Percentiles rank a stretch among this genome's conserved stretches.
Conservation (phyloP, 1,139 yeast species). For the Magnusiomyces sp. region DNA sequence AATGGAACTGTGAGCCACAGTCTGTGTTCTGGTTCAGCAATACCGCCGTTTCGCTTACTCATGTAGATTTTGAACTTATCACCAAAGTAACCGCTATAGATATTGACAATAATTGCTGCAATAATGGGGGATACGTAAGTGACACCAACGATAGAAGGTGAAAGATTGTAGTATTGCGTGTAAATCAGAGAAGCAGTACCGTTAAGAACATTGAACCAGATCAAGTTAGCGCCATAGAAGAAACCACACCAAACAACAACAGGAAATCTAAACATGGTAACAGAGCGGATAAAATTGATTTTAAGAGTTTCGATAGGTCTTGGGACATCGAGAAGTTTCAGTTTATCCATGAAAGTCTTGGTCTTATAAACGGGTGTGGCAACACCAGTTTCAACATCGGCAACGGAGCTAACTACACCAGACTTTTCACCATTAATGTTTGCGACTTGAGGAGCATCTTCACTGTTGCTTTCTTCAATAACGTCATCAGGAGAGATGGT, state of each 20-base stretch:
- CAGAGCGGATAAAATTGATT: slow-evolving; percentile 20
- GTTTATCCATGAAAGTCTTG: slow-evolving; percentile 30
- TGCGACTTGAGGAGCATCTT: background rate
- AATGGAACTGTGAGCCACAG: slow-evolving; percentile 59
- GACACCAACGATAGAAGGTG: slow-evolving; percentile 64
- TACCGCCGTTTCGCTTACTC: slow-evolving; percentile 59
- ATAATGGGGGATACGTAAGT: slow-evolving; percentile 72
- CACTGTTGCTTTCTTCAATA: slow-evolving; percentile 7
- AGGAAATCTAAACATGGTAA: slow-evolving; percentile 38
- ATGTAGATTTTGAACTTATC: slow-evolving; percentile 61
- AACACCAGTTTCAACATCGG: slow-evolving; percentile 11
- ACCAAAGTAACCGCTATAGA: slow-evolving; percentile 40
- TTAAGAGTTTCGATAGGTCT: slow-evolving; percentile 17
- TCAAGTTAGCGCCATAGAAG: slow-evolving; percentile 53
- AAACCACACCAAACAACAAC: slow-evolving; percentile 54
- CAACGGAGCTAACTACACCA: slow-evolving; percentile 5
- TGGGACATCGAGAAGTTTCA: slow-evolving; percentile 25
- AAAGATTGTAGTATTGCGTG: slow-evolving; percentile 55
- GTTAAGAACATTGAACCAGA: slow-evolving; percentile 48
- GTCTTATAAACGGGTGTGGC: slow-evolving; percentile 4
- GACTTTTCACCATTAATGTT: slow-evolving; percentile 4
- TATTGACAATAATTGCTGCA: slow-evolving; percentile 68
- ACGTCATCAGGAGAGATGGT: slow-evolving; percentile 18
- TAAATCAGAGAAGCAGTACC: slow-evolving; percentile 49
- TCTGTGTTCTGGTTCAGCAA: slow-evolving; percentile 70